A percentile compares a stretch with the other conserved stretches of the same genome.
Conservation (phyloP, 805 yeast genomes). For the Cyberlindnera maritima region DNA sequence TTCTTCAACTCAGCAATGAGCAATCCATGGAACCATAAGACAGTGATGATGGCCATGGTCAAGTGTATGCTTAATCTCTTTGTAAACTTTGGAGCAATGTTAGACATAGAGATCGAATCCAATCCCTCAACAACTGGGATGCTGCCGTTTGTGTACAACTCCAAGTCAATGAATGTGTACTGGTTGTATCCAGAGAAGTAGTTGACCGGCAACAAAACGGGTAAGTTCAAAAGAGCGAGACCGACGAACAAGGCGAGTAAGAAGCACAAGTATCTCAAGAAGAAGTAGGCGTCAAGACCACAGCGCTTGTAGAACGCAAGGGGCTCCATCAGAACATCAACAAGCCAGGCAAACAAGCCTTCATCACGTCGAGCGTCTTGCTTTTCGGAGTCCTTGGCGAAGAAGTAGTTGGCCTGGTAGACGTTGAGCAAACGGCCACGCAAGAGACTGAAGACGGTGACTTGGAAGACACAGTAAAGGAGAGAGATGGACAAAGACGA, state of each 20-base stretch:
- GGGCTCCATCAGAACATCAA: conserved; percentile 38
- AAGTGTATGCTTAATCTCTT: conserved; percentile 60
- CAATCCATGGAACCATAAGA: conserved; percentile 54
- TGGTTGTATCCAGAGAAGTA: conserved; percentile 30
- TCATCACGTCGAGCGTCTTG: conserved; percentile 34
- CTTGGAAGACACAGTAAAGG: conserved; percentile 51
- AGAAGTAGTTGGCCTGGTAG: conserved; percentile 54
- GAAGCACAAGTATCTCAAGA: conserved; percentile 57
- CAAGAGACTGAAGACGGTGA: conserved; percentile 38
- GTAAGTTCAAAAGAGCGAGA: conserved; percentile 52
- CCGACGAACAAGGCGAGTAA: conserved; percentile 49
- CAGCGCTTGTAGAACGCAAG: conserved; percentile 43
- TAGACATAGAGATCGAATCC: conserved; percentile 70
- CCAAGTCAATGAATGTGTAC: conserved; percentile 19
- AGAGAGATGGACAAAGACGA: conserved; percentile 55
- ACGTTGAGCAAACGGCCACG: conserved; percentile 36
- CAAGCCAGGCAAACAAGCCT: conserved; percentile 57
- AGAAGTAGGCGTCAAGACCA: conserved; percentile 77
- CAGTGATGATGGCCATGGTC: conserved; percentile 50
- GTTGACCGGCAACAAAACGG: conserved; percentile 66
- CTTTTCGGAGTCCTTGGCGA: conserved; percentile 37
- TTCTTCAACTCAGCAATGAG: conserved; percentile 54
- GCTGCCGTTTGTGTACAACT: conserved; percentile 24
- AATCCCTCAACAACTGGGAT: conserved; percentile 41
- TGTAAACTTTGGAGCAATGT: conserved; percentile 53